Base-by-base conservation (phyloP, 2,329 filamentous ascomycete species). In the Fusarium ambrosium region DNA sequence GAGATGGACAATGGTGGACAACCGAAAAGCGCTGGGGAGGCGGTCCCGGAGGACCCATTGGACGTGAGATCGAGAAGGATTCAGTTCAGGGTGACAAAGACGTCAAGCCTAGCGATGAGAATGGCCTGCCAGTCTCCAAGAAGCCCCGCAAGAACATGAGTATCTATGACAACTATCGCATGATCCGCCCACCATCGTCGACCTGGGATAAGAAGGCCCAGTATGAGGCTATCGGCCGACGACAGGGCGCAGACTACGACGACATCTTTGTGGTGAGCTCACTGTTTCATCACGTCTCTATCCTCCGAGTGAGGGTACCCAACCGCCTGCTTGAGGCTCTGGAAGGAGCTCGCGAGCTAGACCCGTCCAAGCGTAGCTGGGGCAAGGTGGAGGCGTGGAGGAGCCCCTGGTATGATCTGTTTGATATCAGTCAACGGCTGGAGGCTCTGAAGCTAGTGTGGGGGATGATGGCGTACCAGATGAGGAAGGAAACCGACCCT, bases 151-250 rank as follows among this genome's bases (percentile, higher is more conserved):
- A 88, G 80, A 89, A 85, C 62, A 82, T 89, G 79, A 87, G 86
- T 70, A 86, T 91, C 56, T 92, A 92, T 78, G 90, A 92, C 78
- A 89, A 86, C 75, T 92, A 92, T 81, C 87, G 91, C 66, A 91
- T 90, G 85, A 84, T 92, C 53, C 86, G 89, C 2, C 88, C 88
- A 10, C 90, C 91, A 0, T 81, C 87, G 11, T 82, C 86, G 8
- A 88, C 86, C 24, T 92, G 91, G 91, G 91, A 92, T 77, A 85
- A 84, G 68, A 91, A 91, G 81, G 86, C 87, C 34, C 84, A 85
- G 37, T 92, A 92, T 78, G 81, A 85, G 70, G 85, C 89, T 24
- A 89, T 92, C 67, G 90, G 90, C 6, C 87, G 86, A 71, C 79
- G 80, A 13, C 75, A 76, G 1, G 87, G 86, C 3, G 83, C 80